A percentile compares a stretch with the other conserved stretches of the same genome.
phyloP scores from a whole-genome alignment of 257 asterid genomes.

The Ballota nigra region DNA sequence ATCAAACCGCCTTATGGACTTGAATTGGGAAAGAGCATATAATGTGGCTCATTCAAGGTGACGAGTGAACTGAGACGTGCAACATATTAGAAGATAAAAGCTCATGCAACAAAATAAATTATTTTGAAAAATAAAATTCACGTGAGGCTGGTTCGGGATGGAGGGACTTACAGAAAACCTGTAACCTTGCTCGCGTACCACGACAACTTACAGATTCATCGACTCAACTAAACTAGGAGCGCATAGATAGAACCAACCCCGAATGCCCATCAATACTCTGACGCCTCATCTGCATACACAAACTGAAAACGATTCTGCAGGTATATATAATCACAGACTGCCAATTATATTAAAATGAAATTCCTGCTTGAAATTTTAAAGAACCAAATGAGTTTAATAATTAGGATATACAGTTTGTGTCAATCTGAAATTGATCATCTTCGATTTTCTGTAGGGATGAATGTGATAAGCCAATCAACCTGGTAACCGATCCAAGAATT shows the following conservation, averaged over 20 bases:
- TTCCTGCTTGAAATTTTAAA: neutral
- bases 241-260: neutral
- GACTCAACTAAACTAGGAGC: neutral
- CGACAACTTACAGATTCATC: neutral
- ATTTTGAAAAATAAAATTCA: too few relatives aligned
- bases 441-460: neutral
- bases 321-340: neutral
- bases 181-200: neutral
- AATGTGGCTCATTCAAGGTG: too few relatives aligned
- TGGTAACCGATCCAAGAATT: neutral
- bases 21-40: too few relatives aligned
- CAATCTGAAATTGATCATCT: neutral
- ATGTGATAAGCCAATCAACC: neutral
- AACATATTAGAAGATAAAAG: too few relatives aligned
- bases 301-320: neutral
- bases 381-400: neutral
- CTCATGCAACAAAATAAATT: too few relatives aligned
- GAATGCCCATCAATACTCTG: neutral
- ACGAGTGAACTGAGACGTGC: too few relatives aligned
- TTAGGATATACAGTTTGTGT: neutral
- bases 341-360: neutral
- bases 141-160: too few relatives aligned
- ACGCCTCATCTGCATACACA: neutral
- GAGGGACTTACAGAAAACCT: neutral
- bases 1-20: too few relatives aligned